Base-by-base conservation (phyloP, 108 stramenopile genomes). In the Skeletonema grethae region DNA sequence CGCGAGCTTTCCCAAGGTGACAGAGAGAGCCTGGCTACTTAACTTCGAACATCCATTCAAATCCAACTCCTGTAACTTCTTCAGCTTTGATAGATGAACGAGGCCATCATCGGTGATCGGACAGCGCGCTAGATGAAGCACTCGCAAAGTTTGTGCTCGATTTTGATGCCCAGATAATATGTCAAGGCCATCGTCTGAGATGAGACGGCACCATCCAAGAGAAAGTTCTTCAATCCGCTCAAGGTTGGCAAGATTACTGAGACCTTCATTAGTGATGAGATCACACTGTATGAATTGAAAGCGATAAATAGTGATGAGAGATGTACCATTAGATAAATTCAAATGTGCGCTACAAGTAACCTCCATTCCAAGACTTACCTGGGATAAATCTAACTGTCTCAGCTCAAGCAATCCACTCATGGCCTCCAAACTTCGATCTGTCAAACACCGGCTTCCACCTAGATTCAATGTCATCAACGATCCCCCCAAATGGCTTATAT, bases 391-490 rank as follows among this genome's bases (percentile, higher is more conserved):
- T 6, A 95, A 69, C 65, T 83, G 85, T 20, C 70, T 59, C 18
- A 95, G 65, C 9, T 76, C 57, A 28, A 75, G 57, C 12, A 95
- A 57, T 46, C 65, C 72, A 53, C 70, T 50, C 53, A 84, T 35
- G 11, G 87, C 90, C 7, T 72, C 86, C 55, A 92, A 62, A 36
- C 85, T 82, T 13, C 82, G 74, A 72, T 92, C 94, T 5, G 91
- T 95, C 61, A 95, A 65, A 66, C 91, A 92, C 3, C 94, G 87
- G 67, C 94, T 92, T 60, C 94, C 94, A 69, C 89, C 87, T 39
- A 95, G 56, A 25, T 80, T 82, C 43, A 95, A 59, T 0, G 86
- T 53, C 45, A 76, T 65, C 55, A 94, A 25, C 16, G 73, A 82
- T 30, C 46, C 46, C 11, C 53, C 61, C 59, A 91, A 72, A 79